Evolutionary conservation across 805 yeast species (phyloP).

Genomic region (Candida palmyrensis): DNA sequence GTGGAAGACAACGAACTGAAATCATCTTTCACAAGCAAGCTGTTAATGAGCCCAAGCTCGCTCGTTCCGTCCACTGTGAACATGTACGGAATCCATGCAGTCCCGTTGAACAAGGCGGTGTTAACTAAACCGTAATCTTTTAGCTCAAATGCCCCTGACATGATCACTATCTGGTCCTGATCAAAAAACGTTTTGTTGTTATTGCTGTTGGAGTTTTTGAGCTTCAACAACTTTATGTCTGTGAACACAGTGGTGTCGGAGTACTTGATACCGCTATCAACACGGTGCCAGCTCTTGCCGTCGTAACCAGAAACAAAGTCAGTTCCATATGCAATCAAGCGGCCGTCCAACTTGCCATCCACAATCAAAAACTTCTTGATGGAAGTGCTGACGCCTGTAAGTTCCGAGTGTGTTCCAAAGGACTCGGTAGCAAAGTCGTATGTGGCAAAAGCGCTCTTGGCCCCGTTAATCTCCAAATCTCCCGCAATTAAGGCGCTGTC

Average conservation of each 20-base stretch:
- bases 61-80: constrained; percentile 16
- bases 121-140: constrained; percentile 50
- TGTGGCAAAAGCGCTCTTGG: constrained; percentile 38
- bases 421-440: constrained; percentile 46
- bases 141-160: constrained; percentile 53
- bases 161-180: constrained; percentile 43
- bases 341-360: constrained; percentile 31
- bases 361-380: constrained; percentile 44
- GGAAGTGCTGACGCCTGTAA: constrained; percentile 16
- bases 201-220: constrained; percentile 24
- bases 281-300: constrained; percentile 43
- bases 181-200: constrained; percentile 33
- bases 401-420: constrained; percentile 14
- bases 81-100: constrained; percentile 60
- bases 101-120: constrained; percentile 63
- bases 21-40: constrained; percentile 30
- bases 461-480: constrained; percentile 38
- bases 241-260: constrained; percentile 31
- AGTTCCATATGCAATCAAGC: constrained; percentile 31
- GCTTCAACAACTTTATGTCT: constrained; percentile 41
- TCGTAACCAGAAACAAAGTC: constrained; percentile 38
- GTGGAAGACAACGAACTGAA: constrained; percentile 31
- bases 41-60: constrained; percentile 23
- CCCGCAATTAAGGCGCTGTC: constrained; percentile 46
- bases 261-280: constrained; percentile 30